Percentiles rank a stretch among this genome's conserved stretches.
phyloP scores from a whole-genome alignment of 2,329 filamentous ascomycete genomes.

The Ramichloridium luteum region DNA sequence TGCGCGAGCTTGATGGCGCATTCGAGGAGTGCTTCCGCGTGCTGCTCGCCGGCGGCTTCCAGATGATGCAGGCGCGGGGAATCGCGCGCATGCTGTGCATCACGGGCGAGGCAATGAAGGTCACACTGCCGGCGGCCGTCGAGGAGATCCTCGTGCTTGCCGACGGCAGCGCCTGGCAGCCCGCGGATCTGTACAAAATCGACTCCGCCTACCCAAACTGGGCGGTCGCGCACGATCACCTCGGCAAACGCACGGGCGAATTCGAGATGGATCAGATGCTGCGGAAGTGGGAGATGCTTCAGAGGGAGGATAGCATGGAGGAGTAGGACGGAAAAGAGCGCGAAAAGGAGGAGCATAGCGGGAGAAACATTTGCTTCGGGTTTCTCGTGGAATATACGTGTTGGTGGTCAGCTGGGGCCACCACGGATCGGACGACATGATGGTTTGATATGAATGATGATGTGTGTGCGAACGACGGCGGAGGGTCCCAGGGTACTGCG shows the following conservation, averaged over 20 bases:
- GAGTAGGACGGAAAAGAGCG: no score
- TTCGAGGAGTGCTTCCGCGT: conserved; percentile 8
- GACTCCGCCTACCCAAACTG: neutral
- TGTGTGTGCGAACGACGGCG: no score
- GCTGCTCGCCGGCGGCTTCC: conserved; percentile 6
- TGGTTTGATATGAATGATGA: no score
- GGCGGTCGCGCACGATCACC: neutral
- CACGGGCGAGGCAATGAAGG: neutral
- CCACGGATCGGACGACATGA: no score
- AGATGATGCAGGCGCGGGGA: conserved; percentile 4
- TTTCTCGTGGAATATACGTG: no score
- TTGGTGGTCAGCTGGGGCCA: no score
- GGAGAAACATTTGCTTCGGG: no score
- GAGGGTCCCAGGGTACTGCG: no score
- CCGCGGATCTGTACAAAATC: neutral
- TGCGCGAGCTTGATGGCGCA: neutral
- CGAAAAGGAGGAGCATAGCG: no score
- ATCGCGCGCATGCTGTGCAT: conserved; percentile 5
- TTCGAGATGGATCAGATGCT: conserved; percentile 3
- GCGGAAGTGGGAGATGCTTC: conserved; percentile 4
- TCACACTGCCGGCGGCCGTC: conserved; percentile 20
- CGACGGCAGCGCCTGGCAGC: neutral
- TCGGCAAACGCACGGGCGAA: neutral
- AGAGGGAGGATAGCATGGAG: no score
- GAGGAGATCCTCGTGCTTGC: neutral